Evolutionary conservation across 169 alveolate genomes (phyloP).

Genomic region (Eimeria falciformis): DNA sequence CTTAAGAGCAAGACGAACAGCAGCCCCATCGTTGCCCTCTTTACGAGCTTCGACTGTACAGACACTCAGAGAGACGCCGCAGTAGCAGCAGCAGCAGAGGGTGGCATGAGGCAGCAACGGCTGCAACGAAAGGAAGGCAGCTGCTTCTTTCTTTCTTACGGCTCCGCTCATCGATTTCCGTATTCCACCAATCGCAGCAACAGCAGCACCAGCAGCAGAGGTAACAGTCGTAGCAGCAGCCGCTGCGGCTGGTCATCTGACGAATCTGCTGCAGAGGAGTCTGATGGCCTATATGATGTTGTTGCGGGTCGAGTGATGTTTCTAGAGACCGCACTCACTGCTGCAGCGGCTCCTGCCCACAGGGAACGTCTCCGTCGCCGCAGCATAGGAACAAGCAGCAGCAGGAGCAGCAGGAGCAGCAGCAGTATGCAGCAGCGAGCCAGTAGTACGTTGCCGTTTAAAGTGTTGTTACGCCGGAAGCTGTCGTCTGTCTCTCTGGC

Average conservation of each 20-base stretch:
- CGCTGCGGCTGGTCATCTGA: not conserved
- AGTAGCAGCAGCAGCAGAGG: not conserved
- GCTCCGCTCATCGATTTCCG: no score
- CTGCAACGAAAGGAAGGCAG: not conserved
- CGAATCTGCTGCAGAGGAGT: not conserved
- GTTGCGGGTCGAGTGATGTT: not conserved
- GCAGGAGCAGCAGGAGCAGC: conserved; percentile 34
- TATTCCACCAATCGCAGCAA: not conserved
- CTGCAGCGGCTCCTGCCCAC: not conserved
- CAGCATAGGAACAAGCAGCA: not conserved
- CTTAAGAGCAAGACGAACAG: not conserved
- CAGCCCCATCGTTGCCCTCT: not conserved
- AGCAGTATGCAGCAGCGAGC: not conserved
- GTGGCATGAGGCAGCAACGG: not conserved
- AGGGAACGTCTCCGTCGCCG: not conserved
- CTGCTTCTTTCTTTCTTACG: not conserved
- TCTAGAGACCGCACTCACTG: not conserved
- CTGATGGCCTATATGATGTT: not conserved
- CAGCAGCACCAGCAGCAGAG: not conserved
- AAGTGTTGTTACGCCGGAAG: not conserved
- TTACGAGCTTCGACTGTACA: not conserved
- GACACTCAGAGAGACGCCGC: not conserved
- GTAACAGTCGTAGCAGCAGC: not conserved
- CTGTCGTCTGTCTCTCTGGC: not conserved
- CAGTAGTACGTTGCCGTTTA: not conserved